Evolutionary conservation across 108 stramenopile genomes (phyloP), one percentile per base, ranked within the genome.

Genomic region (Nitzschia palea): DNA sequence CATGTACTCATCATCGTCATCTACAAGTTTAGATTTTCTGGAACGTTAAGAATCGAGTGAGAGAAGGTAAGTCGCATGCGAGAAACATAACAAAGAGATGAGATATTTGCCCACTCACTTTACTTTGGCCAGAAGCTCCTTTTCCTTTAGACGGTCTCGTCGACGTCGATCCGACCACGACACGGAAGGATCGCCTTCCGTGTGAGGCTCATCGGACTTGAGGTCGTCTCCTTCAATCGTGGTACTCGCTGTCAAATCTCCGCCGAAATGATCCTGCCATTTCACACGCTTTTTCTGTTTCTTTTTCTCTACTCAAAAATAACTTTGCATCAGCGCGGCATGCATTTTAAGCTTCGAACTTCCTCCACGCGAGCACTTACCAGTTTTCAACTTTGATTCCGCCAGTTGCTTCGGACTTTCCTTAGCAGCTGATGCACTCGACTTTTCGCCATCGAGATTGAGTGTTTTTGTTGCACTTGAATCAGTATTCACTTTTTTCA

Each of bases 201-300:
- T 20, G 22, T 51, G 18, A 26, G 1, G 25, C 34, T 73, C 71
- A 35, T 71, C 80, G 23, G 55, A 17, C 17, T 44, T 33, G 9
- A 8, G n/a, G 33, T 71, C 71, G 22, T 48, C 29, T 35, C 55
- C 75, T 23, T 75, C 75, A 44, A 70, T 34, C 43, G 78, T 43
- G 25, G 59, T 52, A 48, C 84, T 52, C 9, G 73, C 58, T 26
- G 70, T 59, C 43, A 93, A 67, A 12, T 65, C 65, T 8, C 87
- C 81, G 26, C 92, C 93, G 45, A 81, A 84, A 53, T 78, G 81
- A 63, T 94, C 93, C 18, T 80, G 74, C 89, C 89, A 94, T 57
- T 86, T 89, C 17, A 94, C 86, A 15, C 83, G 77, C 47, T 83
- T 81, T 25, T 54, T 51, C 20, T 45, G n/a, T 23, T 65, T 73